A percentile compares a stretch with the other conserved stretches of the same genome.
phyloP scores from a whole-genome alignment of 2,329 filamentous ascomycete species.

The Exophiala sp. region DNA sequence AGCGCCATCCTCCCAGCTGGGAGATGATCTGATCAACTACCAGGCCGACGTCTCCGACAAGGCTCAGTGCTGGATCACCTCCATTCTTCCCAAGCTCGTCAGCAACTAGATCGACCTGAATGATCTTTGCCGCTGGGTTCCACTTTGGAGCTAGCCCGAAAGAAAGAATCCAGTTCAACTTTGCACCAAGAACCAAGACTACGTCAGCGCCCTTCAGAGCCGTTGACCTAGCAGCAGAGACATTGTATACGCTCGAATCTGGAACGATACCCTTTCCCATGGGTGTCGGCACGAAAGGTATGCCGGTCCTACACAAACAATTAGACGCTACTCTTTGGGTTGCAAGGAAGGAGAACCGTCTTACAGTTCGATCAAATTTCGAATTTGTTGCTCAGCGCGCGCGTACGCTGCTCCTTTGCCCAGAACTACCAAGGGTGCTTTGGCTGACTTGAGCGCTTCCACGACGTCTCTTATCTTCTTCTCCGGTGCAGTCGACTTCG shows the following conservation, averaged over 20 bases:
- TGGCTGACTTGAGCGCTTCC: constrained; percentile 45
- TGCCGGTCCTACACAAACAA: constrained; percentile 37
- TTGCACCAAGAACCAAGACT: constrained; percentile 53
- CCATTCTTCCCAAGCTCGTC: constrained; percentile 53
- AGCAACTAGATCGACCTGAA: constrained; percentile 53
- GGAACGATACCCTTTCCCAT: constrained; percentile 58
- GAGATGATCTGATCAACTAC: constrained; percentile 46
- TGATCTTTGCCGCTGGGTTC: constrained; percentile 48
- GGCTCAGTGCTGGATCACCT: constrained; percentile 40
- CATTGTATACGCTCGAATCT: constrained; percentile 52
- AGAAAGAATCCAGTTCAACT: constrained; percentile 58
- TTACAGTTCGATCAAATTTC: constrained; percentile 45
- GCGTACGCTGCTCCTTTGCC: constrained; percentile 57
- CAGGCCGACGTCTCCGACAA: constrained; percentile 51
- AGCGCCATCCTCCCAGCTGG: constrained; percentile 45
- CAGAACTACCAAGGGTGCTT: constrained; percentile 51
- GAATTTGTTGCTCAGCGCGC: constrained; percentile 46
- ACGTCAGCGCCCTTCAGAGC: constrained; percentile 54
- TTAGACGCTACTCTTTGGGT: neutral
- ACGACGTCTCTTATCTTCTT: constrained; percentile 41
- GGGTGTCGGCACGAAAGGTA: constrained; percentile 57
- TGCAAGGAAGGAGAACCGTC: constrained; percentile 19
- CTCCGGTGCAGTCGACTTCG: constrained; percentile 37
- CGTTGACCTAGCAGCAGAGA: constrained; percentile 52
- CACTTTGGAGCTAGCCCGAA: constrained; percentile 56